Base-by-base conservation (phyloP, 331 rosid species). In the Telfairia occidentalis region DNA sequence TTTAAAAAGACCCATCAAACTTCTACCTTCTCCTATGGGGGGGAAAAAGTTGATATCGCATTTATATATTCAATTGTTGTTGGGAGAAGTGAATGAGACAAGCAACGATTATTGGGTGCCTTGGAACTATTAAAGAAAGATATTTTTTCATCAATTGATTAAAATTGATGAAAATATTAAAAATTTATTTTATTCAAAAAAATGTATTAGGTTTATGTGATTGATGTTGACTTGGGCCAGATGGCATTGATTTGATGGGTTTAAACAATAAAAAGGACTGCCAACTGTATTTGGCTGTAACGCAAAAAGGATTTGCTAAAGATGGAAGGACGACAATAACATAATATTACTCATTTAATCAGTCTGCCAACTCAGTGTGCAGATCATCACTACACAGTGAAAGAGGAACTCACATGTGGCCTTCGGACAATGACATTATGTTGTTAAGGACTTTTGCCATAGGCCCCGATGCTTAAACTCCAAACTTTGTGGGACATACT, bases 211-310 rank as follows among this genome's bases (percentile, higher is more conserved):
- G 13, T 52, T 9, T 7, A 30, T n/a, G 30, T 12, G 57, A 28
- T 48, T 71, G 75, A 71, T 71, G 60, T 48, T 46, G 75, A 71
- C 43, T 28, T 28, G 26, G 7, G 75, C 42, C 42, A 48, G 57
- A 45, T 69, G 74, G 40, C 74, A 18, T 9, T 43, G 74, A 42
- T 69, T 43, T 45, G 74, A 69, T 43, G 53, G 74, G 4, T 5
- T 23, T 5, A 43, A 42, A 42, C 58, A 9, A 16, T 29, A 70
- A 15, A 69, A 70, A 46, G 18, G 45, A 71, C 12, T 29, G 75
- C 40, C 75, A 71, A 71, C 75, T 71, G 75, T 71, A 9, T 46
- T 71, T 48, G 75, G 75, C 59, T 71, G 75, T 71, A 71, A 71
- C 75, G 60, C 37, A 48, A 48, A 48, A 26, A 48, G 16, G 35